Evolutionary conservation across 2,329 filamentous ascomycete genomes (phyloP).

Genomic region (Hymenoscyphus repandus): DNA sequence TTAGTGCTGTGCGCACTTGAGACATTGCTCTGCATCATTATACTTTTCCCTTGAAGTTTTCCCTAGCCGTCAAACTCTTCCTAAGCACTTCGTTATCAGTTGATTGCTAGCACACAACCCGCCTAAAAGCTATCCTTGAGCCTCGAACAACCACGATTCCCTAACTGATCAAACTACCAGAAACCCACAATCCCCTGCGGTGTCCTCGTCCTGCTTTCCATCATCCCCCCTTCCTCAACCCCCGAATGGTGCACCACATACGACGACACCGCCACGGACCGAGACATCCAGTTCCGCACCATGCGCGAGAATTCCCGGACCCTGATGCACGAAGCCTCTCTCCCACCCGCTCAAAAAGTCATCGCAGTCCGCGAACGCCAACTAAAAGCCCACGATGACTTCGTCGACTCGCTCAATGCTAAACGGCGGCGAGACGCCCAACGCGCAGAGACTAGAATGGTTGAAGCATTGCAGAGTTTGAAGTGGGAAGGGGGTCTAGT

Average conservation of each 20-base stretch:
- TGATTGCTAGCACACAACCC: too few relatives aligned
- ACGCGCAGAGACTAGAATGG: constrained; percentile 40
- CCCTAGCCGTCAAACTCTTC: too few relatives aligned
- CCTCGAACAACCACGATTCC: neutral
- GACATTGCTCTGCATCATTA: too few relatives aligned
- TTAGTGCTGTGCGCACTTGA: too few relatives aligned
- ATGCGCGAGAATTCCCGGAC: constrained; percentile 38
- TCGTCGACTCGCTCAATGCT: constrained; percentile 43
- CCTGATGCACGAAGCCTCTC: constrained; percentile 38
- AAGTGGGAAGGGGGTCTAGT: constrained; percentile 46
- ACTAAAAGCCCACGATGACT: constrained; percentile 38
- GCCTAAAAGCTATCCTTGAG: too few relatives aligned
- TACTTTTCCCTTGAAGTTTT: too few relatives aligned
- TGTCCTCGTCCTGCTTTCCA: constrained; percentile 48
- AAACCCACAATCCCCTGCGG: constrained; percentile 53
- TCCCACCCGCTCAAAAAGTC: constrained; percentile 39
- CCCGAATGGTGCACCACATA: constrained; percentile 49
- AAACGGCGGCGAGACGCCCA: constrained; percentile 35
- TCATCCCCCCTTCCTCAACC: constrained; percentile 46
- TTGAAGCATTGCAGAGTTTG: constrained; percentile 48
- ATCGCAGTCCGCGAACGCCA: constrained; percentile 38
- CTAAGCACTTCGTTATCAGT: too few relatives aligned
- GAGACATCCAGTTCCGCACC: constrained; percentile 35
- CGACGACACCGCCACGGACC: constrained; percentile 33
- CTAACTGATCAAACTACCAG: neutral